Evolutionary conservation across 306 rosid species (phyloP).

Genomic region (Quercus suber): DNA sequence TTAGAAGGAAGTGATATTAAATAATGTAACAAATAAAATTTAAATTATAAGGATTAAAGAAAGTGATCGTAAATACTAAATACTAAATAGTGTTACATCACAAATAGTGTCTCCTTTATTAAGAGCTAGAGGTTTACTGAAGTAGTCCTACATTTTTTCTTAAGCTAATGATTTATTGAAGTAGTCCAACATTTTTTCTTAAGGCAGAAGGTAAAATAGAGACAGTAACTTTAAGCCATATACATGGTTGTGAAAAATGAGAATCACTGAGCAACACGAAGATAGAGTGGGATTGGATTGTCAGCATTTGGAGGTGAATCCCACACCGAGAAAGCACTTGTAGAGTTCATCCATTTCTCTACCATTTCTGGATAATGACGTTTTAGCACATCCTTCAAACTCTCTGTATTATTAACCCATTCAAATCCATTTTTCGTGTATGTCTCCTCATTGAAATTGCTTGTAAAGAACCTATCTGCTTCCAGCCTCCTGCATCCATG

Average conservation of each 20-base stretch:
- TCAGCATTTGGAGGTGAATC: conserved; percentile 32
- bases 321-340: conserved; percentile 67
- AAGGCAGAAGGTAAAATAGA: too few species aligned
- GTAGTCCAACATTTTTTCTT: too few species aligned
- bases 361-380: conserved; percentile 57
- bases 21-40: too few species aligned
- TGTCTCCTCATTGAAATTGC: conserved; percentile 45
- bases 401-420: conserved; percentile 64
- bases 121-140: too few species aligned
- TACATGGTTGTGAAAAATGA: not conserved
- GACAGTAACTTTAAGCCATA: too few species aligned
- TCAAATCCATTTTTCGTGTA: conserved; percentile 48
- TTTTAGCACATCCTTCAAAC: conserved; percentile 48
- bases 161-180: too few species aligned
- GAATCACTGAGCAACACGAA: conserved; percentile 34
- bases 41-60: too few species aligned
- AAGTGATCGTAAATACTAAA: too few species aligned
- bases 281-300: conserved; percentile 39
- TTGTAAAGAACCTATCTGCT: conserved; percentile 60
- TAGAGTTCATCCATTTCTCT: conserved; percentile 48
- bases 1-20: too few species aligned
- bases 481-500: conserved; percentile 50
- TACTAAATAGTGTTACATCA: too few species aligned
- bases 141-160: too few species aligned
- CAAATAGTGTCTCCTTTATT: too few species aligned